Base-by-base conservation (phyloP, 139 green algal species). In the Micromonas pusilla region DNA sequence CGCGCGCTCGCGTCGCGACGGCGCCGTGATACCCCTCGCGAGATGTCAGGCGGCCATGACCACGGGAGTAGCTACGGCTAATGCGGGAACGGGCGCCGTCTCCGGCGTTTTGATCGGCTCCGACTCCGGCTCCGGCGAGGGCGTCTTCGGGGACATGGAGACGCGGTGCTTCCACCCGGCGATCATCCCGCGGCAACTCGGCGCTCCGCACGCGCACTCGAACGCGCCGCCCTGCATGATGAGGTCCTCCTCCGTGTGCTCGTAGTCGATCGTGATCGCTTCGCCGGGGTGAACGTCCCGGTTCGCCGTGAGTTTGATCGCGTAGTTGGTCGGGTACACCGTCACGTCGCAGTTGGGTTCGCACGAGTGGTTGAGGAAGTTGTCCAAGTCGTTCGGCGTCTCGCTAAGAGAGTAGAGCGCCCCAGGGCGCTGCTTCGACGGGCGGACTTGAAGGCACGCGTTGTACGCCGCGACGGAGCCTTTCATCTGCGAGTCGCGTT, bases 301-400 rank as follows among this genome's bases (percentile, higher is more conserved):
- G 26, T 37, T 31, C 13, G 62, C 62, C 9, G 26, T 31, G 26
- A 70, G n/a, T 16, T 31, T 70, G 62, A 70, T 33, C 9, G 6
- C 5, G 26, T 37, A 33, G 26, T 31, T 70, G 62, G n/a, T 33
- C 6, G 62, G 62, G 62, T 32, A 31, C 5, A 70, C 28, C 62
- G 6, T 16, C 13, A 33, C 62, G 26, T 70, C 62, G 28, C 62
- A 70, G 62, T 31, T 70, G 13, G 62, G 62, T 19, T 70, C 62
- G 28, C 62, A 70, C 13, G 62, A 70, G 62, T 70, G 62, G 26
- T 31, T 33, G 26, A 70, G 9, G 62, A 32, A 70, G 62, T 70
- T 70, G 62, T 70, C 62, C 13, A 70, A 16, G 62, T 70, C 62
- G 9, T 70, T 16, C 62, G 62, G 62, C 62, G 62, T 70, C 62